Percentiles rank a stretch among this genome's conserved stretches.
Evolutionary conservation across 371 early-diverging fungal genomes (phyloP).

Genomic region (Apophysomyces trapeziformis): DNA sequence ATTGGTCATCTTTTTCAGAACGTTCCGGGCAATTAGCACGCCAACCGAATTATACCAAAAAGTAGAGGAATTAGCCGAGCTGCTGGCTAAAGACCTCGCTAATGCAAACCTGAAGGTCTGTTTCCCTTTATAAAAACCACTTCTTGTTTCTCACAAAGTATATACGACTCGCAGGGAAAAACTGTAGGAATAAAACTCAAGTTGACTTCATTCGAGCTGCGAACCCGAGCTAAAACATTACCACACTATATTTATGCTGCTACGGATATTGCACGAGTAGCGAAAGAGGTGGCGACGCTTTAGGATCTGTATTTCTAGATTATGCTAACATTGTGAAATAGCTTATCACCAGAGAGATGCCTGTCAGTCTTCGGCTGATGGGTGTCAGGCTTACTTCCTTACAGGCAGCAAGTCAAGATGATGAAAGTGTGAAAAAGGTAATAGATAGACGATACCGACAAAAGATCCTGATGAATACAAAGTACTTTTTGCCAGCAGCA

Average conservation of each 20-base stretch:
- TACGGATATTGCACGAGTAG: conserved; percentile 42
- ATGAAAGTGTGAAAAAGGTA: conserved; percentile 42
- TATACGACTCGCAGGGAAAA: conserved; percentile 27
- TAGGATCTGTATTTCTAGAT: not conserved
- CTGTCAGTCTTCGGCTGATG: conserved; percentile 49
- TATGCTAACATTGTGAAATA: conserved; percentile 2
- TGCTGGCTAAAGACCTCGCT: conserved; percentile 40
- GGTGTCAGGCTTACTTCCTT: conserved; percentile 44
- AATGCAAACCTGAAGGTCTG: conserved; percentile 28
- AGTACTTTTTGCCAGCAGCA: conserved; percentile 26
- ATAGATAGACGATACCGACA: not conserved
- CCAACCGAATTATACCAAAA: conserved; percentile 31
- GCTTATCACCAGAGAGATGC: conserved; percentile 42
- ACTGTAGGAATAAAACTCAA: conserved; percentile 51
- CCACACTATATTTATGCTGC: conserved; percentile 35
- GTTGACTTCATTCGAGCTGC: conserved; percentile 39
- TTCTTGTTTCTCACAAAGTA: too few relatives aligned
- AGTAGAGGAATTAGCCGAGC: conserved; percentile 37
- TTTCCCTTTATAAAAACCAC: not conserved
- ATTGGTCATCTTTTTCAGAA: conserved; percentile 20
- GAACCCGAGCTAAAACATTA: conserved; percentile 44
- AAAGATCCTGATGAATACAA: not conserved
- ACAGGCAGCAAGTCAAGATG: conserved; percentile 27
- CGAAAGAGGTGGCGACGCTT: conserved; percentile 27
- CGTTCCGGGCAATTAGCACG: conserved; percentile 40